Percentiles rank a stretch among this genome's conserved stretches.
phyloP scores from a whole-genome alignment of 2,329 filamentous ascomycete species.

The Arachnomyces sp. region DNA sequence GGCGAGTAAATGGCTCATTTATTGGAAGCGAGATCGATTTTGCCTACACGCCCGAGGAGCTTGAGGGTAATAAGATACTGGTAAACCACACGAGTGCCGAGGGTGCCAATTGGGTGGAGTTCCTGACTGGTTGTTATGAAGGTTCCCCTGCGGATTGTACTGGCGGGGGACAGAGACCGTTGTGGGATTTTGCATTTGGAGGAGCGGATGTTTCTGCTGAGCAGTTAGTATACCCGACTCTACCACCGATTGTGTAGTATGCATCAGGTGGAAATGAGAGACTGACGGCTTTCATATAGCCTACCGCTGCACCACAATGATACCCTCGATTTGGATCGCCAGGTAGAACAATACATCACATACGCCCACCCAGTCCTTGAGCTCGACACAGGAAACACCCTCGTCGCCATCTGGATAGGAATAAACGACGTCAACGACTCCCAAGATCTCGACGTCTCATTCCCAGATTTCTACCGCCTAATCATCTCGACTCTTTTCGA shows the following conservation, averaged over 20 bases:
- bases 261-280: not conserved
- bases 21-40: conserved; percentile 46
- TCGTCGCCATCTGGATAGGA: conserved; percentile 49
- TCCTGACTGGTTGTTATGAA: conserved; percentile 42
- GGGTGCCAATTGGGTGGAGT: conserved; percentile 49
- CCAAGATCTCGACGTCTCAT: conserved; percentile 7
- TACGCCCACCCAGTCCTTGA: conserved; percentile 38
- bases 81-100: conserved; percentile 46
- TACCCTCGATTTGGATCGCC: conserved; percentile 43
- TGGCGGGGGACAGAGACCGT: conserved; percentile 25
- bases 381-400: conserved; percentile 29
- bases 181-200: conserved; percentile 52
- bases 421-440: conserved; percentile 11
- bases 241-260: not conserved
- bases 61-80: conserved; percentile 43
- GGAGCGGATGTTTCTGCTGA: conserved; percentile 42
- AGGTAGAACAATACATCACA: conserved; percentile 40
- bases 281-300: conserved; percentile 16
- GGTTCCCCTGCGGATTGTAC: conserved; percentile 35
- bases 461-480: not conserved
- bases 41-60: conserved; percentile 35
- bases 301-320: conserved; percentile 45
- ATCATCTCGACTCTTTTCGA: conserved; percentile 35
- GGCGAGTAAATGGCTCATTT: conserved; percentile 45
- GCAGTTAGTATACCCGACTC: conserved; percentile 22